Conservation (phyloP, 768 basidiomycete genomes). For the Termitomyces sp. region DNA sequence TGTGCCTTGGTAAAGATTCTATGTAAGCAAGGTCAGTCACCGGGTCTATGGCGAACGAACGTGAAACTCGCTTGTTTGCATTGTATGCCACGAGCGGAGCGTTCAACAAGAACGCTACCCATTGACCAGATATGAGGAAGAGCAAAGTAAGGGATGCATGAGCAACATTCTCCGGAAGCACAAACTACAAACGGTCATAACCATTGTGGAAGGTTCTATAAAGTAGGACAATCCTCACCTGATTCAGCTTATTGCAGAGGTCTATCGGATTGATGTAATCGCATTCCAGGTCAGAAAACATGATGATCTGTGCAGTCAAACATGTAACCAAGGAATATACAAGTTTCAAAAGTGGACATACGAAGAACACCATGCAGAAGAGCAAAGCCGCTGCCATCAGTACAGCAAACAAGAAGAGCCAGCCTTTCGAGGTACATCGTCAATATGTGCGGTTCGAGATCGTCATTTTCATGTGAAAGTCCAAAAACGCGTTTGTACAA, state of each 20-base stretch:
- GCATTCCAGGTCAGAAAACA: slow-evolving; percentile 99
- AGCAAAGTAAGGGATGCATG: slow-evolving; percentile 88
- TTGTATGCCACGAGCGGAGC: slow-evolving; percentile 86
- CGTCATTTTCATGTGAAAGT: slow-evolving; percentile 1
- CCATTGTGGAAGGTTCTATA: not conserved
- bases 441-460: not conserved
- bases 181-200: slow-evolving; percentile 56
- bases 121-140: slow-evolving; percentile 95
- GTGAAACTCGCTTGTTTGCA: slow-evolving; percentile 78
- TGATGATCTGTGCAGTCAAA: slow-evolving; percentile 76
- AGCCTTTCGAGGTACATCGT: slow-evolving; percentile 46
- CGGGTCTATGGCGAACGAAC: not conserved
- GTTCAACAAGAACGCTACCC: slow-evolving; percentile 89
- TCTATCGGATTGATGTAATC: slow-evolving; percentile 99
- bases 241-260: slow-evolving; percentile 98
- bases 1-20: slow-evolving; percentile 92
- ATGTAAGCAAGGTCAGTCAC: slow-evolving; percentile 7
- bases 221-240: slow-evolving; percentile 44
- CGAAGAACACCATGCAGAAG: slow-evolving; percentile 99
- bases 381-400: slow-evolving; percentile 91
- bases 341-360: slow-evolving; percentile 39
- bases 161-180: slow-evolving; percentile 92
- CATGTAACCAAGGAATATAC: not conserved
- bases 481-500: not conserved
- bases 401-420: slow-evolving; percentile 96